Percentiles rank a stretch among this genome's conserved stretches.
Evolutionary conservation across 1,139 yeast genomes (phyloP).

Genomic region (Pneumocystis canis): DNA sequence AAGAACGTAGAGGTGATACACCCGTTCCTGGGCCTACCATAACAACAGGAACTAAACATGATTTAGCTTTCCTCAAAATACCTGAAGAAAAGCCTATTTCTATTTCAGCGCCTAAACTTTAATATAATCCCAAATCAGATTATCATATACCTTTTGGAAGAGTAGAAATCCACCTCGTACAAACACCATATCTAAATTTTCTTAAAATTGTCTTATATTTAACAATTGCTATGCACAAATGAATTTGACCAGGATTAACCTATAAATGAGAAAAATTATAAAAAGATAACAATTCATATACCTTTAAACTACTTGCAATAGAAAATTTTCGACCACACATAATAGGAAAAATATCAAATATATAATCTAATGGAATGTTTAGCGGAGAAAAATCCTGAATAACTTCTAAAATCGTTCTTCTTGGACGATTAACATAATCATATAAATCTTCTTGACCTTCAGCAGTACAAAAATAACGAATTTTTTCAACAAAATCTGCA

Average conservation of each 20-base stretch:
- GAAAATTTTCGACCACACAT: conserved; percentile 73
- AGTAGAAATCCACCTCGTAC: conserved; percentile 59
- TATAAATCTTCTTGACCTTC: conserved; percentile 56
- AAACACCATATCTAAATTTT: conserved; percentile 63
- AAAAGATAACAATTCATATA: background rate
- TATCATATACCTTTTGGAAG: conserved; percentile 20
- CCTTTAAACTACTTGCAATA: conserved; percentile 41
- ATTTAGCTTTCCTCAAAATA: conserved; percentile 17
- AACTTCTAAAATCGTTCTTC: conserved; percentile 75
- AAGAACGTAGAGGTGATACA: conserved; percentile 94
- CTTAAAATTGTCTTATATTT: conserved; percentile 73
- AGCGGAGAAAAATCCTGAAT: conserved; percentile 65
- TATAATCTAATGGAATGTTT: conserved; percentile 54
- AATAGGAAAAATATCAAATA: conserved; percentile 63
- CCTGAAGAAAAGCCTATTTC: conserved; percentile 42
- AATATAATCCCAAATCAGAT: background rate
- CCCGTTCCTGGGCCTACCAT: conserved; percentile 98
- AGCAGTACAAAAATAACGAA: conserved; percentile 58
- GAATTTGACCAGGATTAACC: conserved; percentile 27
- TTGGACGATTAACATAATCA: conserved; percentile 80
- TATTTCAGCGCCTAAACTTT: conserved; percentile 21
- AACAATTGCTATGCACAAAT: conserved; percentile 67
- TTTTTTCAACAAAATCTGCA: conserved; percentile 56
- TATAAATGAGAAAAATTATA: background rate
- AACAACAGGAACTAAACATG: conserved; percentile 14